Evolutionary conservation across 352 stramenopile species (phyloP).

Genomic region (Phytophthora capsici): DNA sequence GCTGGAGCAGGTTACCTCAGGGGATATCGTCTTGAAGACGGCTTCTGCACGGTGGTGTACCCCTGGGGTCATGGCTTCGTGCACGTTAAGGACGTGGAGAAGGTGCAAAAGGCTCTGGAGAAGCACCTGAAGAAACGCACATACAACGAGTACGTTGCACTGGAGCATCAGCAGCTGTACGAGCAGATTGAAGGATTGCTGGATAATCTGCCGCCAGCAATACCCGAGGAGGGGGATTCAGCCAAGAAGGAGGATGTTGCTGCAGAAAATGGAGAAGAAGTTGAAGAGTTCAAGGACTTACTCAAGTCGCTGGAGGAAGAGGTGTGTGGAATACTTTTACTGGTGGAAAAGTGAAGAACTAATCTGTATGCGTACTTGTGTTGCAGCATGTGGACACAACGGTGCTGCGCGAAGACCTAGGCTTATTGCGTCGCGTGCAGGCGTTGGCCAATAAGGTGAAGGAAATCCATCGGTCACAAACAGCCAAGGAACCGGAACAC

Average conservation of each 20-base stretch:
- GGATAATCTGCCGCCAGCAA: conserved; percentile 48
- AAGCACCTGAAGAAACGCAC: conserved; percentile 54
- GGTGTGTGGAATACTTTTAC: conserved; percentile 9
- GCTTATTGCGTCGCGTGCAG: conserved; percentile 67
- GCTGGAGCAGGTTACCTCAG: conserved; percentile 68
- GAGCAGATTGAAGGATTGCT: conserved; percentile 71
- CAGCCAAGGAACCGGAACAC: conserved; percentile 26
- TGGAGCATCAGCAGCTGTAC: conserved; percentile 77
- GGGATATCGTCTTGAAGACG: conserved; percentile 57
- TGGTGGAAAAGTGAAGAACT: background rate
- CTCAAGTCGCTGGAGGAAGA: conserved; percentile 60
- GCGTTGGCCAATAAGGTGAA: conserved; percentile 56
- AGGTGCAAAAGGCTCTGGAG: conserved; percentile 42
- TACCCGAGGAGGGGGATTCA: background rate
- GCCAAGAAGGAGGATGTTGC: conserved; percentile 6
- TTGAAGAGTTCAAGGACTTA: conserved; percentile 58
- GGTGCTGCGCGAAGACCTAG: conserved; percentile 55
- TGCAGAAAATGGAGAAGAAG: conserved; percentile 21
- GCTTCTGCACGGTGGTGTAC: conserved; percentile 74
- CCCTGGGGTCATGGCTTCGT: conserved; percentile 81
- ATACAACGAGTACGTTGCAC: conserved; percentile 55
- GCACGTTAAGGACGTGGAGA: conserved; percentile 59
- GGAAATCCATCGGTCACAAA: conserved; percentile 34
- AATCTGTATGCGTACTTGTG: conserved; percentile 14
- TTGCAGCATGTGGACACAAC: conserved; percentile 57